A percentile compares a stretch with the other conserved stretches of the same genome.
Conservation (phyloP, 148 eudicot species). For the Oxyria digyna region DNA sequence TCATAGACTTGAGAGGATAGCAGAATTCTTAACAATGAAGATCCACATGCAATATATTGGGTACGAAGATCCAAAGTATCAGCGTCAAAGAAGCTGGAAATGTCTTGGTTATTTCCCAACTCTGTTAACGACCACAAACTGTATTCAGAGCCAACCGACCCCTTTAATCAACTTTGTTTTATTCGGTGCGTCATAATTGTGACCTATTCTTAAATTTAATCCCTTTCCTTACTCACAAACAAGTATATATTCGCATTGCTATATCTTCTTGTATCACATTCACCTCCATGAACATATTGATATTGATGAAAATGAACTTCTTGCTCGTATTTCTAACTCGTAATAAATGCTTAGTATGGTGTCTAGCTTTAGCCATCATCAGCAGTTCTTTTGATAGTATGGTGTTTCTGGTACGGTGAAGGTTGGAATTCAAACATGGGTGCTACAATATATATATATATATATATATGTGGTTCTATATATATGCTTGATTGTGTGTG, state of each 20-base stretch:
- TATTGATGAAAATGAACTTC: neutral
- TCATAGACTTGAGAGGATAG: neutral
- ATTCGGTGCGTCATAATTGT: neutral
- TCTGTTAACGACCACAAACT: neutral
- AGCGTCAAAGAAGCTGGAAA: neutral
- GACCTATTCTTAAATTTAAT: neutral
- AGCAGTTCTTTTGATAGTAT: neutral
- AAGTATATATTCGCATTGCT: neutral
- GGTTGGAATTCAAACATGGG: no score
- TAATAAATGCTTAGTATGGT: neutral
- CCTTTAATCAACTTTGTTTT: neutral
- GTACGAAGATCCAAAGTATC: no score
- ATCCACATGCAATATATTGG: no score
- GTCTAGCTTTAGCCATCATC: neutral
- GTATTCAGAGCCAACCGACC: neutral
- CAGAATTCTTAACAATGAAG: no score
- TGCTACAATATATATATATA: no score
- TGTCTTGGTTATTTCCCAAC: slow-evolving; percentile 2
- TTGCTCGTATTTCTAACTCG: neutral
- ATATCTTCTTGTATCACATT: neutral
- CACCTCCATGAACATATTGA: no score
- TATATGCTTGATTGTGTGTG: no score
- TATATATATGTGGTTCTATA: no score
- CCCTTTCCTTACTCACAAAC: neutral
- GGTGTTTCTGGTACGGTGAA: no score